Evolutionary conservation across 225 moss, liverwort and hornwort genomes (phyloP).

Genomic region (Ulota crispa): DNA sequence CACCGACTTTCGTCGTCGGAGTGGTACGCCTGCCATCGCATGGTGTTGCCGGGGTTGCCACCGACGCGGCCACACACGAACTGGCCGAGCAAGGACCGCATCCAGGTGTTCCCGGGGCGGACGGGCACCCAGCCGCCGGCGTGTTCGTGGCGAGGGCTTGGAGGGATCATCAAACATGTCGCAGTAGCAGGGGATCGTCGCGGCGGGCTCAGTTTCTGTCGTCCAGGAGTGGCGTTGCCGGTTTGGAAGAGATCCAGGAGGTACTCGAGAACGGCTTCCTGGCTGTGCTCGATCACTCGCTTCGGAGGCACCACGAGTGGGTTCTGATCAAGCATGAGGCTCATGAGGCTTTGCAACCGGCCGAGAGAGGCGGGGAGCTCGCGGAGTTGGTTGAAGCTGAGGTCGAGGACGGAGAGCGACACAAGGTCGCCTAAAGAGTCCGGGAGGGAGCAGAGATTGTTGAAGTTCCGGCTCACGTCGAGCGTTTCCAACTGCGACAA

Average conservation of each 20-base stretch:
- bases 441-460: constrained; percentile 65
- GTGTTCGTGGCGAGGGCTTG: constrained; percentile 48
- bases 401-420: constrained; percentile 53
- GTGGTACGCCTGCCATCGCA: constrained; percentile 58
- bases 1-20: constrained; percentile 46
- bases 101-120: constrained; percentile 60
- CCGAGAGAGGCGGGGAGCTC: constrained; percentile 86
- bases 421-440: constrained; percentile 69
- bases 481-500: constrained; percentile 65
- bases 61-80: constrained; percentile 38
- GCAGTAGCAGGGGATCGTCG: constrained; percentile 7
- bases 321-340: constrained; percentile 75
- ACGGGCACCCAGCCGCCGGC: constrained; percentile 71
- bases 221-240: constrained; percentile 14
- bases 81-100: constrained; percentile 59
- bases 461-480: constrained; percentile 92
- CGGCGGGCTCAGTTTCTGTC: constrained; percentile 18
- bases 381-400: constrained; percentile 96
- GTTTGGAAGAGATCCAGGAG: constrained; percentile 54
- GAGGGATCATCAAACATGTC: constrained; percentile 46
- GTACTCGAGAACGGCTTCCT: constrained; percentile 70
- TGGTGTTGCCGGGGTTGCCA: constrained; percentile 28
- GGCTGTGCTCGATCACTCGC: constrained; percentile 73
- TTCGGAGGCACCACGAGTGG: constrained; percentile 79
- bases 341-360: constrained; percentile 55